phyloP scores from a whole-genome alignment of 75 land plant genomes.

The Pinus taeda region DNA sequence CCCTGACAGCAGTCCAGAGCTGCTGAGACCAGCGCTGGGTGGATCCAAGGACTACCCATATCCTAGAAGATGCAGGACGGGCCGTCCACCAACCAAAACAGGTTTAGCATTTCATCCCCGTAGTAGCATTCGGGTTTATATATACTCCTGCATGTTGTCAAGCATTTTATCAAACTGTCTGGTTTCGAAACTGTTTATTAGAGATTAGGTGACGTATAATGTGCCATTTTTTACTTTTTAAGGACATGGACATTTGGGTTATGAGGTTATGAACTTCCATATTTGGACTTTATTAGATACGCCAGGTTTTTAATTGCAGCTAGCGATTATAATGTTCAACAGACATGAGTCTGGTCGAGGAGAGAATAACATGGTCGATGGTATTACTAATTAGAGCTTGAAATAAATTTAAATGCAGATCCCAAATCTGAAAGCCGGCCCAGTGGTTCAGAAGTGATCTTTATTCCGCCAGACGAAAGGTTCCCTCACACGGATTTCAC shows the following conservation, averaged over 20 bases:
- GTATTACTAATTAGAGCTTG: background rate
- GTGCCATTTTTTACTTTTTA: no score
- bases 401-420: background rate
- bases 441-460: background rate
- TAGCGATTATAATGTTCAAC: background rate
- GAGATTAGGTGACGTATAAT: no score
- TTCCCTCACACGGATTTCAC: background rate
- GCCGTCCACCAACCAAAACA: slow-evolving; percentile 35
- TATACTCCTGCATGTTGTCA: background rate
- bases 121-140: background rate
- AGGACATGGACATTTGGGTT: no score
- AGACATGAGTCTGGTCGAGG: background rate
- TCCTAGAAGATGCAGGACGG: slow-evolving; percentile 70
- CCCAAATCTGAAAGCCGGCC: background rate
- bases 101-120: slow-evolving; percentile 18
- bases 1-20: slow-evolving; percentile 33
- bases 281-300: no score
- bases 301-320: no score
- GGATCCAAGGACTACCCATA: slow-evolving; percentile 51
- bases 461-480: background rate
- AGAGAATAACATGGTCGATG: no score
- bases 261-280: no score
- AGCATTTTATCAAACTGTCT: background rate
- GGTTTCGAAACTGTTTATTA: no score
- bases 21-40: slow-evolving; percentile 48